Evolutionary conservation across 306 rosid genomes (phyloP), one percentile per base, ranked within the genome.

Genomic region (Corylus avellana): DNA sequence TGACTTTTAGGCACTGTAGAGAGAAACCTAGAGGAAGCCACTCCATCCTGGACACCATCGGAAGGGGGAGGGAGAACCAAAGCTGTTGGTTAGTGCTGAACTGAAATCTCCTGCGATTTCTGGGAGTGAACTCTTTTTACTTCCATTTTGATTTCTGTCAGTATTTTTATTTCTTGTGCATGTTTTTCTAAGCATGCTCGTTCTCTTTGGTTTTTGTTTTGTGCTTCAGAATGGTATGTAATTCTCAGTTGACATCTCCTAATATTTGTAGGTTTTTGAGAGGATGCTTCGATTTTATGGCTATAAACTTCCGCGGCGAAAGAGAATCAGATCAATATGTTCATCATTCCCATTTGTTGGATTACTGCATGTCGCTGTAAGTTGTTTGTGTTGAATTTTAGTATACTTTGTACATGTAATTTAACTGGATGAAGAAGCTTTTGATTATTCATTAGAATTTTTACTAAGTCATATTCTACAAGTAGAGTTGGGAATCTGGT

Each of bases 301-400:
- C 48, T 77, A 68, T n/a, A 79, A 81, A 39, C 57, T 51, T 22
- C 71, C 37, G 46, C 80, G 35, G 14, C 76, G 70, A 72, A 79
- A 27, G 82, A 86, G 20, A 84, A 58, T 85, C 69, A 74, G 13
- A 72, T 11, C 8, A 12, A 57, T 87, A 85, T 84, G 86, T 72
- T 83, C 83, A 4, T 73, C 85, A 47, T 85, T 90, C 85, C 98
- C 97, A 73, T 89, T 94, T 78, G 72, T 81, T 82, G 94, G 91
- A 82, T 76, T 95, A 73, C 86, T 95, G 74, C 90, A 92, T 86
- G 86, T 87, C 77, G 98, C 97, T 80, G 98, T 95, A 89, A 91
- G 98, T 82, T 78, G 71, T 75, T 70, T 77, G 77, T 62, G 70
- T 53, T 73, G 55, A 32, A 58, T 62, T 77, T 42, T 35, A 22